Percentiles rank a stretch among this genome's conserved stretches.
Evolutionary conservation across 331 rosid species (phyloP).

Genomic region (Prunus yedoensis): DNA sequence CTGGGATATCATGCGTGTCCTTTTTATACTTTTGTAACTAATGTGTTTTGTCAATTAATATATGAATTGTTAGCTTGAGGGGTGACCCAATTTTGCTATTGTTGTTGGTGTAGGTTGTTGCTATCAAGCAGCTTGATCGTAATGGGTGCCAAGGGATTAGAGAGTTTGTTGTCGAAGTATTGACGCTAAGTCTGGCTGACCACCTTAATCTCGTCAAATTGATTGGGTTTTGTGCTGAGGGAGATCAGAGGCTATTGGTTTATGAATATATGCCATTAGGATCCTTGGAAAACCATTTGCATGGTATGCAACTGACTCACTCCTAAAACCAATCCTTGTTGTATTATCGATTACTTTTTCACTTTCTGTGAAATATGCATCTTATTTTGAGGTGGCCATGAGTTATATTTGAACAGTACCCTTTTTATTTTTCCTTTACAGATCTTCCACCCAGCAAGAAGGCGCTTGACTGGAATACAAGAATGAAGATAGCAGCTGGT

Average conservation of each 20-base stretch:
- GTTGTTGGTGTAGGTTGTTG: conserved; percentile 58
- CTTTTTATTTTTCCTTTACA: background rate
- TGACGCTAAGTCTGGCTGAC: conserved; percentile 61
- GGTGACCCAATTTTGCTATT: background rate
- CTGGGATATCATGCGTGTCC: background rate
- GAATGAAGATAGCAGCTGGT: conserved; percentile 71
- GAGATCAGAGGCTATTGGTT: conserved; percentile 70
- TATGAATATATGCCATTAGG: conserved; percentile 87
- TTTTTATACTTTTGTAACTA: background rate
- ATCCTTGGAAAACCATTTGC: conserved; percentile 75
- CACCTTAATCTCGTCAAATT: conserved; percentile 80
- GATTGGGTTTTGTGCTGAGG: conserved; percentile 79
- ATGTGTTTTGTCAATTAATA: background rate
- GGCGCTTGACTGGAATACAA: conserved; percentile 61
- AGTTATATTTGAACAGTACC: background rate
- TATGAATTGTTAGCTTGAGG: background rate
- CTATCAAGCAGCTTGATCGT: conserved; percentile 71
- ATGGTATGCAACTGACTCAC: conserved; percentile 40
- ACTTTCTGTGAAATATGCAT: background rate
- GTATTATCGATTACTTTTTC: background rate
- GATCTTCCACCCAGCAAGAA: conserved; percentile 33
- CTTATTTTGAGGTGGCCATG: background rate
- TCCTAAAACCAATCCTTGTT: background rate
- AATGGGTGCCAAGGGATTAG: conserved; percentile 63
- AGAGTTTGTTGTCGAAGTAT: conserved; percentile 72